Evolutionary conservation across 441 rosid genomes (phyloP).

Genomic region (Metrosideros polymorpha): DNA sequence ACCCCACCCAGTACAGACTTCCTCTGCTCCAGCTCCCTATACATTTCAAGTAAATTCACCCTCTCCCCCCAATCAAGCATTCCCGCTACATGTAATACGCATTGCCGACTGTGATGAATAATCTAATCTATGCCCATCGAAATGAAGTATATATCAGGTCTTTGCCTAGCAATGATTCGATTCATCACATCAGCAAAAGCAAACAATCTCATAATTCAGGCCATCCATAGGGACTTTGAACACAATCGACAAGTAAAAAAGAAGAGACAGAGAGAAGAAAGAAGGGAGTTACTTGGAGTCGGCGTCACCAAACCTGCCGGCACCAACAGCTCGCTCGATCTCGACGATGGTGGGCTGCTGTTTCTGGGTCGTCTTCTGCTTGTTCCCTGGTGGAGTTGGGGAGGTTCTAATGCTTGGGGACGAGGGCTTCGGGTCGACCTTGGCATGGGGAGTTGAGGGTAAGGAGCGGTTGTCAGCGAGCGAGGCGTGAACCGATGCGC

Average conservation of each 20-base stretch:
- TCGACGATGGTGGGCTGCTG: constrained; percentile 32
- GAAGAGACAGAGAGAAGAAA: not conserved
- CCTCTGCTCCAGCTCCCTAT: constrained; percentile 33
- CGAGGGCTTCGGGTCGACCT: not conserved
- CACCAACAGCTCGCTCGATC: constrained; percentile 67
- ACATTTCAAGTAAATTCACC: not conserved
- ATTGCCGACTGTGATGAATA: not conserved
- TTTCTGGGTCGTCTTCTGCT: constrained; percentile 11
- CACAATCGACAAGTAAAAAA: not conserved
- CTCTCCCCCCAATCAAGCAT: not conserved
- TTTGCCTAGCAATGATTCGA: not conserved
- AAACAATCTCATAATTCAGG: not conserved
- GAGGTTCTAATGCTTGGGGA: not conserved
- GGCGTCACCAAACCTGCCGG: constrained; percentile 57
- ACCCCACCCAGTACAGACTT: constrained; percentile 37
- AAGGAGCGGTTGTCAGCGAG: constrained; percentile 5
- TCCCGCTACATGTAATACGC: not conserved
- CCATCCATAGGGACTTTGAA: not conserved
- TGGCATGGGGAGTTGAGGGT: not conserved
- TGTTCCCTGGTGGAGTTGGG: constrained; percentile 1
- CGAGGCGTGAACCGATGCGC: constrained; percentile 14
- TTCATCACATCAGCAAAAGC: not conserved
- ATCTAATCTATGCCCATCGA: not conserved
- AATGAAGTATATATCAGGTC: not conserved
- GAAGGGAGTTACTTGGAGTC: constrained; percentile 31